Conservation (phyloP, 1,139 yeast genomes). For the Blastobotrys proliferans region DNA sequence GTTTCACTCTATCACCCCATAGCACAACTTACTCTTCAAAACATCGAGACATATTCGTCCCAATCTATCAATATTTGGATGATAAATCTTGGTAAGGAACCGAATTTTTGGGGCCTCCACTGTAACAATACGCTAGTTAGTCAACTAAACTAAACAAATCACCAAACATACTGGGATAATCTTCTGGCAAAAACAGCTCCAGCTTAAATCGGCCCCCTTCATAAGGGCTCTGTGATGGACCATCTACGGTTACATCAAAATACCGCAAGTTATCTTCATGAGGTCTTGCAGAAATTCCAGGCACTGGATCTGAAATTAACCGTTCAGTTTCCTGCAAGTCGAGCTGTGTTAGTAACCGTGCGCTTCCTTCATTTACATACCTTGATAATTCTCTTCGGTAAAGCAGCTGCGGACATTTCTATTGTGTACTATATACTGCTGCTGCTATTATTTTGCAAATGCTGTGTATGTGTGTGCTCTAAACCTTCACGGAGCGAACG, state of each 20-base stretch:
- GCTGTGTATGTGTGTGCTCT: too few relatives aligned
- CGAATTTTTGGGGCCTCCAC: conserved; percentile 92
- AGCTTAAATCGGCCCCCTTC: conserved; percentile 72
- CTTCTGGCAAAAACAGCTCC: conserved; percentile 81
- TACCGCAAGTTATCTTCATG: conserved; percentile 91
- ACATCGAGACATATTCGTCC: conserved; percentile 96
- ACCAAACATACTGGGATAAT: conserved; percentile 56
- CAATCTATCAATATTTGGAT: conserved; percentile 91
- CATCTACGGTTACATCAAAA: conserved; percentile 84
- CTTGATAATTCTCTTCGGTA: conserved; percentile 84
- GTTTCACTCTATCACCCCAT: not conserved
- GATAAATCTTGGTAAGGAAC: conserved; percentile 88
- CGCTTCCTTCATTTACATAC: conserved; percentile 44
- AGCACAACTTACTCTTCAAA: conserved; percentile 54
- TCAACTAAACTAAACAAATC: not conserved
- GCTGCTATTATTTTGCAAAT: too few relatives aligned
- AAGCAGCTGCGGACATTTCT: conserved; percentile 9
- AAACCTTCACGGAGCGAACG: too few relatives aligned
- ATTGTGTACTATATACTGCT: too few relatives aligned
- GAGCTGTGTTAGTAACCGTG: too few relatives aligned
- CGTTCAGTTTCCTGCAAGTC: conserved; percentile 83
- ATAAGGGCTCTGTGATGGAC: conserved; percentile 83
- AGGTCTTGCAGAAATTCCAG: conserved; percentile 90
- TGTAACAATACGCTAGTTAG: conserved; percentile 7
- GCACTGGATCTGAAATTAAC: conserved; percentile 88